These are phyloP conservation scores for Globisporangium radiosum DNA, from an alignment of 352 stramenopile species.

Conservation along the genomic window DNA sequence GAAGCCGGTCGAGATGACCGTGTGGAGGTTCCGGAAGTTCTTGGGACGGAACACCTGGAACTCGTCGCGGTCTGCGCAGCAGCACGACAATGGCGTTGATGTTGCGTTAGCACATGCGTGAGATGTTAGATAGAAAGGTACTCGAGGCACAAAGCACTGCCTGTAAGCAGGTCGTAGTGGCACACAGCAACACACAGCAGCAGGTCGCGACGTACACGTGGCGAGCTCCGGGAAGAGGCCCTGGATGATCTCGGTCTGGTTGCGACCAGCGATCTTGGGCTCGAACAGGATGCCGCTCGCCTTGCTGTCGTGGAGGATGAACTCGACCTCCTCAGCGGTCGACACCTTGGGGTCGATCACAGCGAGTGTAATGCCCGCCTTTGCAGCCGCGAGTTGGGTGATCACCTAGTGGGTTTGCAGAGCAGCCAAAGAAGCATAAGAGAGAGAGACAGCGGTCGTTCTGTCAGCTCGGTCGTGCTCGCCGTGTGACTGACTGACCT, in stretches of 20 bases:
- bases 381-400: constrained; percentile 79
- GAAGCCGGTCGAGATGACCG: constrained; percentile 76
- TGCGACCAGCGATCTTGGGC: constrained; percentile 66
- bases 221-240: constrained; percentile 68
- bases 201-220: constrained; percentile 35
- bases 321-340: constrained; percentile 67
- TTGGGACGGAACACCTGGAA: constrained; percentile 71
- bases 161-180: too few species aligned
- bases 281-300: constrained; percentile 79
- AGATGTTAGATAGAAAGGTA: neutral
- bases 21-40: constrained; percentile 77
- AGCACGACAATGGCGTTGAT: neutral
- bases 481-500: too few species aligned
- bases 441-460: neutral
- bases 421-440: neutral
- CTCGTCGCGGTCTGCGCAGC: constrained; percentile 33
- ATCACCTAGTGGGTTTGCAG: constrained; percentile 28
- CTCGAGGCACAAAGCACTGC: neutral
- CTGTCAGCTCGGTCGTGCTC: too few species aligned
- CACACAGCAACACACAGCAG: too few species aligned
- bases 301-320: constrained; percentile 75
- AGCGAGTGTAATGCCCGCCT: constrained; percentile 74
- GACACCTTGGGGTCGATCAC: constrained; percentile 75
- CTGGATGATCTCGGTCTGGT: constrained; percentile 72
- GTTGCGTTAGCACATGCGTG: neutral